Conservation (phyloP, 768 basidiomycete genomes). For the Rhizopogon salebrosus region DNA sequence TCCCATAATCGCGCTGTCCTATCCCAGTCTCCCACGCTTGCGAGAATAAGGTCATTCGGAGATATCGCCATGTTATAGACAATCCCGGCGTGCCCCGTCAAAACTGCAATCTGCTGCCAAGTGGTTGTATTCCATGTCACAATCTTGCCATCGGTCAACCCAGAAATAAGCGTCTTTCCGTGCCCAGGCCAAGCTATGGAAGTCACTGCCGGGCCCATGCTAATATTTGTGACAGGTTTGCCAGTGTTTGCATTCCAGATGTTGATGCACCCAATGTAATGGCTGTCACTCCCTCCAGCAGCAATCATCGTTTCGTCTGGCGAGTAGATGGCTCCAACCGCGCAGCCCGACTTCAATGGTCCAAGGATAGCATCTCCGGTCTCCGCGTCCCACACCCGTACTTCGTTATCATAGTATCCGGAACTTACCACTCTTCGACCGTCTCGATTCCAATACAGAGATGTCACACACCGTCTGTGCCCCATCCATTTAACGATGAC, state of each 20-base stretch:
- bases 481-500: too few species aligned
- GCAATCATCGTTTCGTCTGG: slow-evolving; percentile 36
- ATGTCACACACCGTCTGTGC: too few species aligned
- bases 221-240: neutral
- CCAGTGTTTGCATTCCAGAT: too few species aligned
- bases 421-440: neutral
- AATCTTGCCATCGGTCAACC: too few species aligned
- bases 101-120: too few species aligned
- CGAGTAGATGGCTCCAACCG: slow-evolving; percentile 30
- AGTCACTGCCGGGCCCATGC: neutral
- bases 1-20: neutral
- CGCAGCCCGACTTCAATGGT: neutral
- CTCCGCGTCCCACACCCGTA: neutral
- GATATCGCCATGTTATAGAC: neutral
- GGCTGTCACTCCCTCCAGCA: slow-evolving; percentile 16
- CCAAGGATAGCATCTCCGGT: neutral
- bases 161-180: too few species aligned
- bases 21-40: neutral
- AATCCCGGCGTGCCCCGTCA: neutral
- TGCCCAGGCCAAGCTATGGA: neutral
- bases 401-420: neutral
- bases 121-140: too few species aligned
- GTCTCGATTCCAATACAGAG: too few species aligned
- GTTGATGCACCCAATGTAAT: too few species aligned
- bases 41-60: neutral